These are phyloP conservation scores for Pythium brachiatum DNA, from an alignment of 352 stramenopile species.

Conservation along the genomic window DNA sequence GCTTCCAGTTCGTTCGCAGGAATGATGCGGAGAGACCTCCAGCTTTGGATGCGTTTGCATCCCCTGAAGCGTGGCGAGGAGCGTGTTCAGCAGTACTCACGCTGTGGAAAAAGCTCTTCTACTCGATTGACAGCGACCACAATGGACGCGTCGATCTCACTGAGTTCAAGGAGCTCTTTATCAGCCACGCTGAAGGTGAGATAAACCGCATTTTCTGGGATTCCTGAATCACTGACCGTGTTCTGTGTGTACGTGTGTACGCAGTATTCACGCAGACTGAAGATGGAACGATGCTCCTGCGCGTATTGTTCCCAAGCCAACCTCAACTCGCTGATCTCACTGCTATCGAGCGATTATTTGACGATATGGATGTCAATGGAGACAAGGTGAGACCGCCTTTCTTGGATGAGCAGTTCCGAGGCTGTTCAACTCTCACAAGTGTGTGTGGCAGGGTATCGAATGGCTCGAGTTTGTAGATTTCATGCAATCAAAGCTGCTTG, in stretches of 20 bases:
- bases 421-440: background rate
- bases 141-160: conserved; percentile 52
- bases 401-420: background rate
- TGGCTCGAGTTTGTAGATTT: conserved; percentile 65
- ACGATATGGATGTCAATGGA: conserved; percentile 43
- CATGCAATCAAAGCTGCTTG: conserved; percentile 27
- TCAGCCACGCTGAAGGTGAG: conserved; percentile 36
- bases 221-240: background rate
- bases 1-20: background rate
- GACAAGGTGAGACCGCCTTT: conserved; percentile 33
- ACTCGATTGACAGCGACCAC: conserved; percentile 48
- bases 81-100: conserved; percentile 6
- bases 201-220: background rate
- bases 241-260: background rate
- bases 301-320: conserved; percentile 27
- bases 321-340: background rate
- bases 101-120: conserved; percentile 74
- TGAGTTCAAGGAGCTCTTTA: conserved; percentile 56
- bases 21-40: too few species aligned
- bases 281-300: conserved; percentile 44
- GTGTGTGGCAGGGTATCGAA: conserved; percentile 26
- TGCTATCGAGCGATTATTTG: conserved; percentile 42
- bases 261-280: conserved; percentile 35
- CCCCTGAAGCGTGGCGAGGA: conserved; percentile 11
- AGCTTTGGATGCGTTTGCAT: background rate